Evolutionary conservation across 2,329 filamentous ascomycete genomes (phyloP).

Genomic region (Pseudogymnoascus sp.): DNA sequence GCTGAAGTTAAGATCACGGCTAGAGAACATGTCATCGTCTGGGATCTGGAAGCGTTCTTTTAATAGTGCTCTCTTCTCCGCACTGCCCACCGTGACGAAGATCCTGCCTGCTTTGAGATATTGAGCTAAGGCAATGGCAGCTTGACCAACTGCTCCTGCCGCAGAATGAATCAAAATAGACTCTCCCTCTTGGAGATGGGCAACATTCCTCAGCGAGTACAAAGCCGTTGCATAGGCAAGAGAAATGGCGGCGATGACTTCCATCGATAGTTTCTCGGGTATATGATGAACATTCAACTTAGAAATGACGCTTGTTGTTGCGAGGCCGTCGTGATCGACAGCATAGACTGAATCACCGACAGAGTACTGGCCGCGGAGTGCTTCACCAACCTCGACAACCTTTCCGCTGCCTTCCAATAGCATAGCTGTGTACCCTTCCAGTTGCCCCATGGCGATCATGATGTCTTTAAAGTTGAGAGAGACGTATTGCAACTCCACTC

Average conservation of each 20-base stretch:
- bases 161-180: slow-evolving; percentile 31
- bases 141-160: slow-evolving; percentile 29
- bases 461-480: slow-evolving; percentile 27
- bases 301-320: background rate
- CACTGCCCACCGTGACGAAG: slow-evolving; percentile 34
- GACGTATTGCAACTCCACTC: slow-evolving; percentile 19
- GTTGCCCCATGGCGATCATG: slow-evolving; percentile 27
- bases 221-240: slow-evolving; percentile 15
- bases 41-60: background rate
- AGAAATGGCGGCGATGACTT: slow-evolving; percentile 15
- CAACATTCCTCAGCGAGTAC: slow-evolving; percentile 10
- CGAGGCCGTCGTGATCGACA: background rate
- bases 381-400: slow-evolving; percentile 20
- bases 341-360: slow-evolving; percentile 26
- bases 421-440: slow-evolving; percentile 18
- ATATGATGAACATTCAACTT: background rate
- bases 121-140: slow-evolving; percentile 28
- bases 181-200: slow-evolving; percentile 21
- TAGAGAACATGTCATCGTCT: slow-evolving; percentile 10
- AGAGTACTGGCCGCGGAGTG: slow-evolving; percentile 17
- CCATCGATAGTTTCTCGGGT: slow-evolving; percentile 16
- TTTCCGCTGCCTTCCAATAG: slow-evolving; percentile 26
- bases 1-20: slow-evolving; percentile 29
- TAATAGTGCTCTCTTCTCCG: slow-evolving; percentile 28
- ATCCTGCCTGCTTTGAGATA: slow-evolving; percentile 28